Base-by-base conservation (phyloP, 83 land plant species). In the Larix sibirica region DNA sequence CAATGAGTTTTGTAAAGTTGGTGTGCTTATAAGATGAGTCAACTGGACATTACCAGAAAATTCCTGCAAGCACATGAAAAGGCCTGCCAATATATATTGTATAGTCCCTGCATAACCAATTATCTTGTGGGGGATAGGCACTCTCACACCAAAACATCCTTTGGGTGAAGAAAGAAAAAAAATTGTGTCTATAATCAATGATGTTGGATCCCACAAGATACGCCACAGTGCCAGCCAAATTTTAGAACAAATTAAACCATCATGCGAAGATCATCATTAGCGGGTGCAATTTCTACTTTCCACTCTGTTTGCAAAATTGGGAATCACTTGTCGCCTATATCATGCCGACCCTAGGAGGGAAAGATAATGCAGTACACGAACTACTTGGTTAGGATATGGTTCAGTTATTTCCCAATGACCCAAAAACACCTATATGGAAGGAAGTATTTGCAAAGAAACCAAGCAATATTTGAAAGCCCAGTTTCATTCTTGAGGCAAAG, bases 261-360 rank as follows among this genome's bases (percentile, higher is more conserved):
- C 42, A 6, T 42, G 54, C 77, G 42, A 73, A 73, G 50, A 73
- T 14, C 44, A 23, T 9, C 42, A 73, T 73, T 20, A 73, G 4
- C 6, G 7, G 3, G 21, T 71, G 76, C 50, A 10, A 73, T 44
- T 42, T 42, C 26, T 42, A 42, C 42, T 40, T 50, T 73, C 56
- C 77, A n/a, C 54, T 73, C 74, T 69, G 74, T 44, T 14, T 17
- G 44, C 75, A 40, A 71, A 71, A 71, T 40, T 38, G 77, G 10
- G 77, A 8, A 17, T 20, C 20, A n/a, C 3, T 24, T n/a, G 56
- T 21, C 9, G 21, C 44, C 47, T 3, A 13, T 42, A 10, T 42
- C 38, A 38, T 42, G 14, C 40, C 21, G 56, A 73, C 56, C 44
- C 38, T 40, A 42, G 56, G 56, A 42, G 77, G 14, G n/a, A 42